Percentiles rank a stretch among this genome's conserved stretches.
Conservation (phyloP, 495 filamentous ascomycete genomes). For the Penicillium arizonense region DNA sequence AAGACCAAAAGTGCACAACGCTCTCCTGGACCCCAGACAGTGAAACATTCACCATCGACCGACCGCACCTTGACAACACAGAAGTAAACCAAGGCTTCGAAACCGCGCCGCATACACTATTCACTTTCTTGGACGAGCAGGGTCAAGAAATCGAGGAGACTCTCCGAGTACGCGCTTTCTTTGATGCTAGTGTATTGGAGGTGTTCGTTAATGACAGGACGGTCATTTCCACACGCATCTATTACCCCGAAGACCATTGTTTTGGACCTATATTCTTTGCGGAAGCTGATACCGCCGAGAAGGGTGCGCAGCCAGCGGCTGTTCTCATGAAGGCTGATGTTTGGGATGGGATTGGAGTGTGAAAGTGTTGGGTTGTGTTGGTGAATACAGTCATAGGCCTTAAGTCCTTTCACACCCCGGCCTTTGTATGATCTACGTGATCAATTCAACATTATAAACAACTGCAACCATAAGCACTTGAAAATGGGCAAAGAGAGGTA, state of each 20-base stretch:
- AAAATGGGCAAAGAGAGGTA: too few species aligned
- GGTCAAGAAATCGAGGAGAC: conserved; percentile 29
- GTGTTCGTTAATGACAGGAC: conserved; percentile 42
- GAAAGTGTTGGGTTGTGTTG: background rate
- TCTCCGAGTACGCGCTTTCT: conserved; percentile 34
- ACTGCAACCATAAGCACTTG: too few species aligned
- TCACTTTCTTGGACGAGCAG: conserved; percentile 20
- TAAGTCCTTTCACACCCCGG: too few species aligned
- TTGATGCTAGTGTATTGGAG: conserved; percentile 38
- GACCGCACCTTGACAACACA: conserved; percentile 18
- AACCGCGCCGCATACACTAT: conserved; percentile 36
- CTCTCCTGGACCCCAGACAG: conserved; percentile 28
- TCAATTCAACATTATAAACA: too few species aligned
- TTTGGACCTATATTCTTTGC: conserved; percentile 29
- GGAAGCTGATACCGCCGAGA: background rate
- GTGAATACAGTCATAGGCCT: too few species aligned
- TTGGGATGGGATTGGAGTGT: conserved; percentile 33
- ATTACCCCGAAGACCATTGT: conserved; percentile 15
- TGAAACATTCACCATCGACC: conserved; percentile 36
- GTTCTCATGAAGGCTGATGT: conserved; percentile 22
- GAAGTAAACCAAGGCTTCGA: conserved; percentile 33
- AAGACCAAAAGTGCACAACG: conserved; percentile 15
- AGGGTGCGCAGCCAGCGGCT: conserved; percentile 3
- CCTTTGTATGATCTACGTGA: too few species aligned
- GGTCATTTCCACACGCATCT: conserved; percentile 37